These are phyloP conservation scores for Suhomyces chickasaworum DNA, from an alignment of 1,139 yeast genomes.

Conservation along the genomic window DNA sequence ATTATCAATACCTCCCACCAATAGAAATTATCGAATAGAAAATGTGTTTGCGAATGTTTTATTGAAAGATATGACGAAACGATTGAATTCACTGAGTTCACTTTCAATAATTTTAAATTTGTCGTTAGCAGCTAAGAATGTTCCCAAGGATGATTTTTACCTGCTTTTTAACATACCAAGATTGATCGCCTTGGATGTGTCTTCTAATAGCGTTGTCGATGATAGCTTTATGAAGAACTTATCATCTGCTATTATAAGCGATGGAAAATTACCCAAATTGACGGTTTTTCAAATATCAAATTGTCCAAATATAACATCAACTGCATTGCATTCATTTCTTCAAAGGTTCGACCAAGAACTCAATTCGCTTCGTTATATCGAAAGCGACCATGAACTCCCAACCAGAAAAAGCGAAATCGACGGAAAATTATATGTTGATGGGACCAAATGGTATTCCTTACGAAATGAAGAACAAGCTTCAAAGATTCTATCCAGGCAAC, in stretches of 20 bases:
- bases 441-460: slow-evolving; percentile 29
- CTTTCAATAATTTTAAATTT: slow-evolving; percentile 20
- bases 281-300: slow-evolving; percentile 27
- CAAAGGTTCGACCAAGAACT: slow-evolving; percentile 14
- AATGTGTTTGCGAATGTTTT: slow-evolving; percentile 35
- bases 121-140: slow-evolving; percentile 16
- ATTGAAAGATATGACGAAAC: slow-evolving; percentile 23
- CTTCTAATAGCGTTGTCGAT: slow-evolving; percentile 30
- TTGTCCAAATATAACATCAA: slow-evolving; percentile 28
- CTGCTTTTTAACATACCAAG: slow-evolving; percentile 32
- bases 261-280: slow-evolving; percentile 27
- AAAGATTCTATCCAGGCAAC: slow-evolving; percentile 22
- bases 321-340: slow-evolving; percentile 24
- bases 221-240: slow-evolving; percentile 35
- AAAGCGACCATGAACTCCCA: slow-evolving; percentile 22
- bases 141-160: slow-evolving; percentile 28
- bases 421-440: slow-evolving; percentile 17
- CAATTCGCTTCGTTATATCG: slow-evolving; percentile 29
- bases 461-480: slow-evolving; percentile 11
- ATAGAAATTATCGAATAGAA: slow-evolving; percentile 30
- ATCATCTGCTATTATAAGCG: slow-evolving; percentile 24
- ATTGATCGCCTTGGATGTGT: slow-evolving; percentile 37
- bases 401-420: slow-evolving; percentile 8
- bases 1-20: slow-evolving; percentile 10
- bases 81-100: slow-evolving; percentile 19